Base-by-base conservation (phyloP, 208 protist species). In the Wallacemonas rigidus region DNA sequence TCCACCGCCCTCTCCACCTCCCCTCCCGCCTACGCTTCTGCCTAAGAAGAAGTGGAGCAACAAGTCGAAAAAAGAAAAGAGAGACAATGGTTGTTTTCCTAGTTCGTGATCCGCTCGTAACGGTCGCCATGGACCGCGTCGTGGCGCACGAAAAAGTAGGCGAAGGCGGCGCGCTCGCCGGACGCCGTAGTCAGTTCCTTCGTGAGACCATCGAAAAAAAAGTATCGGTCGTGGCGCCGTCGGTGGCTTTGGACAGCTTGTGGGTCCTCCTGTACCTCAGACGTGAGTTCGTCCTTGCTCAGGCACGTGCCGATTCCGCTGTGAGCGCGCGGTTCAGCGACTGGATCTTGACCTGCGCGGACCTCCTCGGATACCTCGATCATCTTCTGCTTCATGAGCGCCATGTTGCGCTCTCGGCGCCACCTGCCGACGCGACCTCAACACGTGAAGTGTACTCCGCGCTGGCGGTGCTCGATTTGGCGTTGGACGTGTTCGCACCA, bases 361-460 rank as follows among this genome's bases (percentile, higher is more conserved):
- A 69, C 26, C 3, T 48, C n/a, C 64, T 41, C 9, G 64, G 50
- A n/a, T 69, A 69, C 51, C 64, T 69, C n/a, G 64, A 69, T 58
- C 50, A 69, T 48, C 64, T 69, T 3, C 64, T 69, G 9, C 44
- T 55, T 8, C 64, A 58, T 36, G 60, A 65, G 2, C 60, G 60
- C 17, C 41, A 41, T 35, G 60, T 0, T 4, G 14, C 47, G 35
- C 53, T 45, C 3, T 11, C 43, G 36, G 39, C 50, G 60, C 6
- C 60, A 35, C 3, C 12, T 3, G 50, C 15, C 61, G 44, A 38
- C 61, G 43, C 61, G 12, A 9, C 48, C 47, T 7, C 56, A 3
- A 53, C 36, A 26, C 64, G 68, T 44, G 68, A 63, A 6, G 55
- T 51, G 15, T 50, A 2, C 61, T 67, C 64, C 15, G 54, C 50